Base-by-base conservation (phyloP, 2,329 filamentous ascomycete genomes). In the Exophiala dermatitidis region DNA sequence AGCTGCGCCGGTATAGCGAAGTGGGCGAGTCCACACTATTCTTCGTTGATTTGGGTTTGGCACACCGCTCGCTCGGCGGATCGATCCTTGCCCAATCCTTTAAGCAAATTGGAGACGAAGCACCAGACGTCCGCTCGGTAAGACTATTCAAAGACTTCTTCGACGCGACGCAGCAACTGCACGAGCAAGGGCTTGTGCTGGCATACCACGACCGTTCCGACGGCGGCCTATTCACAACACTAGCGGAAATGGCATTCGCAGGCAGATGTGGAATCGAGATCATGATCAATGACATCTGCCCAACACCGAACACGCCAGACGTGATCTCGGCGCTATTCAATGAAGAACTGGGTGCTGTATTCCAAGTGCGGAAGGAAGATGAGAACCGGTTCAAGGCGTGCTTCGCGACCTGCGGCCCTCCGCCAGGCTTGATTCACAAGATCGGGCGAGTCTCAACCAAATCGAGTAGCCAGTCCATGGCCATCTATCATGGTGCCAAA, bases 191-290 rank as follows among this genome's bases (percentile, higher is more conserved):
- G 28, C 79, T 87, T 54, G 90, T 97, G 7, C 80, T 97, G 26
- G 91, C 91, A 2, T 97, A 97, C 68, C 93, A 97, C 68, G 93
- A 97, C 70, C 81, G 87, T 44, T 96, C 90, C 0, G 91, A 97
- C 68, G 93, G 91, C 69, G 93, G 93, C 65, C 75, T 97, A 6
- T 81, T 97, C 67, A 93, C 91, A 1, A 90, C 91, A 4, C 73
- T 97, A 33, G 88, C 84, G 2, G 93, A 98, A 72, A 97, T 97
- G 93, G 94, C 95, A 82, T 97, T 97, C 68, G 91, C 93, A 32
- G 93, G 93, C 30, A 86, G 90, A 52, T 94, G 88, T 65, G 93
- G 91, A 57, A 79, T 89, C 31, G 87, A 94, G 62, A 77, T 97
- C 55, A 86, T 88, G 77, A 76, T 96, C 53, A 90, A 96, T 66